Evolutionary conservation across 345 rosid genomes (phyloP).

Genomic region (Populus nigra): DNA sequence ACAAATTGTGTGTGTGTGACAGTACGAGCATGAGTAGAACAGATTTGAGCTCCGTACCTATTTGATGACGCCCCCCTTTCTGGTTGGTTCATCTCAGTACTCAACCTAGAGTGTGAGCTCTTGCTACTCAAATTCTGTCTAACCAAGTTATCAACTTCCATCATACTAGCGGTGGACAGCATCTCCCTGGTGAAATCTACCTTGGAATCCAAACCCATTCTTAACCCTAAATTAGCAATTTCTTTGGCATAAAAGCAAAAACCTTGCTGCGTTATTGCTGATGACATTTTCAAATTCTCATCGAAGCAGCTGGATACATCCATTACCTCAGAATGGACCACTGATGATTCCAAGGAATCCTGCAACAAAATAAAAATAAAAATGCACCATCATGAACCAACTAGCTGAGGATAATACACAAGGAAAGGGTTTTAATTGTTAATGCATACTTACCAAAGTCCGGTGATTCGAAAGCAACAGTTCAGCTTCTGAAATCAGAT

Average conservation of each 20-base stretch:
- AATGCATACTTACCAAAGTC: constrained; percentile 34
- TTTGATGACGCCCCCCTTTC: constrained; percentile 19
- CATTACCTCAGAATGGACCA: constrained; percentile 38
- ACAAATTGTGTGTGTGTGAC: neutral
- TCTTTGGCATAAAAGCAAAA: constrained; percentile 55
- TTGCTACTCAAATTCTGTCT: constrained; percentile 24
- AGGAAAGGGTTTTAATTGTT: neutral
- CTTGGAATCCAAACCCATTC: constrained; percentile 22
- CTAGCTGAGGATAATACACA: constrained; percentile 8
- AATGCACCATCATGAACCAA: constrained; percentile 7
- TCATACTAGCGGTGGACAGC: constrained; percentile 29
- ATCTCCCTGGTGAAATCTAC: constrained; percentile 36
- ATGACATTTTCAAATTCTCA: constrained; percentile 57
- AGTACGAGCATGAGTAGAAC: neutral
- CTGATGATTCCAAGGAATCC: constrained; percentile 49
- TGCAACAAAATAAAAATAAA: constrained; percentile 34
- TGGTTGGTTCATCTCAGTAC: constrained; percentile 31
- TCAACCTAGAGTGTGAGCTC: constrained; percentile 25
- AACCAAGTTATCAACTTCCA: constrained; percentile 29
- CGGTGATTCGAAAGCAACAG: constrained; percentile 48
- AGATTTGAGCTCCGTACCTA: constrained; percentile 29
- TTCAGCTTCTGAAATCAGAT: constrained; percentile 77
- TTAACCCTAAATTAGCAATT: constrained; percentile 34
- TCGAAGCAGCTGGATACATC: constrained; percentile 39
- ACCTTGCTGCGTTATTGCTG: constrained; percentile 52